phyloP scores from a whole-genome alignment of 441 rosid species.

The Breynia disticha region DNA sequence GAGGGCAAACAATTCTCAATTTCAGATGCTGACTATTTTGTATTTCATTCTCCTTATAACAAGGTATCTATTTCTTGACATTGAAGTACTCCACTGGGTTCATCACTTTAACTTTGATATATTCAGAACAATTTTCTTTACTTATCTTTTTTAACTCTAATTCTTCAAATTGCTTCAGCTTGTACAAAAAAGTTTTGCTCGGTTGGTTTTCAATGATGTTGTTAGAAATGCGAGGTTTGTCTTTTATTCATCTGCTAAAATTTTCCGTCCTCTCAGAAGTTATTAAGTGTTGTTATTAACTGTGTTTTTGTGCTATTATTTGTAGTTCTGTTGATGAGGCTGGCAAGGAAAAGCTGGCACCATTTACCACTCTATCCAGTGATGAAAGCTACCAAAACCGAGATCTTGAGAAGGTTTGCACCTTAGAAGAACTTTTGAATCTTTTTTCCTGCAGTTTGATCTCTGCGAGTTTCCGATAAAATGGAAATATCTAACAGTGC shows the following conservation, averaged over 20 bases:
- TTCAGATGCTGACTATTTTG: slow-evolving; percentile 63
- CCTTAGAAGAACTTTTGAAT: neutral
- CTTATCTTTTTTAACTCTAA: neutral
- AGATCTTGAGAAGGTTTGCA: slow-evolving; percentile 89
- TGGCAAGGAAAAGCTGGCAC: slow-evolving; percentile 67
- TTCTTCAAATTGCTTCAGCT: slow-evolving; percentile 46
- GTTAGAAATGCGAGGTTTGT: slow-evolving; percentile 68
- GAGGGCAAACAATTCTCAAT: slow-evolving; percentile 77
- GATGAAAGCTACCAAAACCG: slow-evolving; percentile 90
- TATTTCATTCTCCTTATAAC: slow-evolving; percentile 97
- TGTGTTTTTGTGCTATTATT: slow-evolving; percentile 4
- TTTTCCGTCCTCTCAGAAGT: neutral
- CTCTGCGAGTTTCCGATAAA: no score
- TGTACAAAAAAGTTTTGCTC: slow-evolving; percentile 97
- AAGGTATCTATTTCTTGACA: slow-evolving; percentile 37
- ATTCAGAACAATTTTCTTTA: neutral
- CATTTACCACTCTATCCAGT: slow-evolving; percentile 58
- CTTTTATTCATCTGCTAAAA: neutral
- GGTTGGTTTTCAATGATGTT: slow-evolving; percentile 76
- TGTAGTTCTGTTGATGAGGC: slow-evolving; percentile 73
- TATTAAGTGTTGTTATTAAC: neutral
- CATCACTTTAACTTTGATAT: neutral
- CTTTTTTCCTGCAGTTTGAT: no score
- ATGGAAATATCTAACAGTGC: no score
- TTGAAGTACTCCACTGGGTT: slow-evolving; percentile 2